Evolutionary conservation across 164 flowering plant genomes (phyloP), one percentile per base, ranked within the genome.

Genomic region (Tinospora cordifolia): DNA sequence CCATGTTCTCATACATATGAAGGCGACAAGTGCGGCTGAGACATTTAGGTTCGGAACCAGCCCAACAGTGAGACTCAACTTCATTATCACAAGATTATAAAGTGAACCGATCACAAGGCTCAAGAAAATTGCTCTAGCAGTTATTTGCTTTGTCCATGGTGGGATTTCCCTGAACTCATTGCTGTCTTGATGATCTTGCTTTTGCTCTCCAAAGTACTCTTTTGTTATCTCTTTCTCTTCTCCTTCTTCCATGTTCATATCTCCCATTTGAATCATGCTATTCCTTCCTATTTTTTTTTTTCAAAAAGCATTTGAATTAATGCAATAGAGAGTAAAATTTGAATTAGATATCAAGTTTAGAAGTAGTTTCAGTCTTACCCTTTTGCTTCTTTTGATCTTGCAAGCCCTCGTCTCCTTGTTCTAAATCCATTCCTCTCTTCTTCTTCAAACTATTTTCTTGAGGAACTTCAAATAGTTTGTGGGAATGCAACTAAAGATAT

Each of bases 11-110:
- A 93, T 76, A 75, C 84, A 84, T 6, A 91, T 77, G 25, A 88
- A 93, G 22, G 96, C 97, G 1, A 93, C 90, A 13, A 93, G 91
- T 0, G 96, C 98, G 3, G 96, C 98, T 1, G 97, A 89, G 76
- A 91, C 90, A 65, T 93, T 93, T 57, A 93, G 88, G 60, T 90
- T 82, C 0, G 96, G 98, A 57, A 76, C 84, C 2, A 93, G 63
- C 21, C 98, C 98, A 6, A 93, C 89, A 17, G 94, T 85, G 49
- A 93, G 93, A 74, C 83, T 87, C 8, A 93, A 85, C 79, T 90
- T 93, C 97, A 88, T 90, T 7, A 78, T 84, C 71, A 93, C 88
- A 19, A 93, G 72, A 71, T 96, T 88, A 78, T 83, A 93, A 0
- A 89, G 68, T 30, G 60, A 71, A 3, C 97, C 98, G 8, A 93